phyloP scores from a whole-genome alignment of 78 protist genomes.

The Dictyostelium brefeldianum region DNA sequence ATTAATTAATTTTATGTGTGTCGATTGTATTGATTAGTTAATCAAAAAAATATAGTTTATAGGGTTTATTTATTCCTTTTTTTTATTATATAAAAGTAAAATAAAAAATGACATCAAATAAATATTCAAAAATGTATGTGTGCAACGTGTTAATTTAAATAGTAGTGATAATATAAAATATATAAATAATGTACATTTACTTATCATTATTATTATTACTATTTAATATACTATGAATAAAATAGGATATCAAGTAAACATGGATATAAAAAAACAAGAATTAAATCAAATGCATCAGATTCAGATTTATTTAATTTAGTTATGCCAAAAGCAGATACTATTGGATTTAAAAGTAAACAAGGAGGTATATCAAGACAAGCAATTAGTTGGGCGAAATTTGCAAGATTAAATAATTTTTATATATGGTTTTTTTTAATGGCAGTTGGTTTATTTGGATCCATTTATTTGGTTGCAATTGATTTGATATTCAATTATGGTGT shows the following conservation, averaged over 20 bases:
- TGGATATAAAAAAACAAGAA: slow-evolving; percentile 64
- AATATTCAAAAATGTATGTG: slow-evolving; percentile 13
- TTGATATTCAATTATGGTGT: slow-evolving; percentile 55
- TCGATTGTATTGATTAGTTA: too few relatives aligned
- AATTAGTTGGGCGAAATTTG: slow-evolving; percentile 60
- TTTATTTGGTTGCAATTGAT: slow-evolving; percentile 45
- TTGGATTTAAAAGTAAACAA: slow-evolving; percentile 64
- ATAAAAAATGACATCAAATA: neutral
- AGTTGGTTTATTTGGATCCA: slow-evolving; percentile 26
- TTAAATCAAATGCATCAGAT: slow-evolving; percentile 49
- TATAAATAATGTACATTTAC: neutral
- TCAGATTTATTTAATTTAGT: slow-evolving; percentile 71
- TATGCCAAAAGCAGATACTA: slow-evolving; percentile 76
- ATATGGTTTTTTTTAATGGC: slow-evolving; percentile 50
- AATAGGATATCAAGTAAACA: slow-evolving; percentile 75
- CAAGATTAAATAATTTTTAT: slow-evolving; percentile 58
- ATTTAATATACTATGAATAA: neutral
- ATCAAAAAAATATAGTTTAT: too few relatives aligned
- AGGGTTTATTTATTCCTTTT: too few relatives aligned
- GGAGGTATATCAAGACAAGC: slow-evolving; percentile 75
- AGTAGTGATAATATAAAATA: neutral
- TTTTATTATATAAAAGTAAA: too few relatives aligned
- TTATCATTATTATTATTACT: neutral
- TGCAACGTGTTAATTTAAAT: neutral
- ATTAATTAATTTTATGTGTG: too few relatives aligned